phyloP scores from a whole-genome alignment of 257 asterid genomes.

The Nemophila menziesii region DNA sequence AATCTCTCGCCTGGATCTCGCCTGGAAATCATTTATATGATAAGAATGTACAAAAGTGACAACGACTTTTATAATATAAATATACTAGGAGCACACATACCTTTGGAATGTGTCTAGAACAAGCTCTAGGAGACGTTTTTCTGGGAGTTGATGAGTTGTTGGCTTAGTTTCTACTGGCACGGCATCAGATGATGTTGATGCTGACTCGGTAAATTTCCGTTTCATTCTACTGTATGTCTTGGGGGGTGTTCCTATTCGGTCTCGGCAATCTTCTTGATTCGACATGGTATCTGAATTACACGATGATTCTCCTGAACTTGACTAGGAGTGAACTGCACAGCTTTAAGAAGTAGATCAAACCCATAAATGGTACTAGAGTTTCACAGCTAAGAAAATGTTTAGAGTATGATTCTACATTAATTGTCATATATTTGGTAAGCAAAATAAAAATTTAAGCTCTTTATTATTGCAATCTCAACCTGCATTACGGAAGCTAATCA shows the following conservation, averaged over 20 bases:
- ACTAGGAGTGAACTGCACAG: too few relatives aligned
- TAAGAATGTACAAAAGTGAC: neutral
- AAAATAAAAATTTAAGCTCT: too few relatives aligned
- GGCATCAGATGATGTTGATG: slow-evolving; percentile 7
- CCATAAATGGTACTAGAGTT: too few relatives aligned
- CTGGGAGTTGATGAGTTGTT: slow-evolving; percentile 47
- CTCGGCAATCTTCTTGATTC: neutral
- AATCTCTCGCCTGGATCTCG: slow-evolving; percentile 64
- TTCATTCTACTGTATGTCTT: slow-evolving; percentile 24
- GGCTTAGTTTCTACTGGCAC: slow-evolving; percentile 25
- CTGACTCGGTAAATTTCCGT: slow-evolving; percentile 23
- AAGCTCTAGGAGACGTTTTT: slow-evolving; percentile 49
- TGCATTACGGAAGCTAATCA: too few relatives aligned
- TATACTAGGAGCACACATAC: slow-evolving; percentile 15
- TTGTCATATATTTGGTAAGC: too few relatives aligned
- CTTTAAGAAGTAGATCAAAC: too few relatives aligned
- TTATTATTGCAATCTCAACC: too few relatives aligned
- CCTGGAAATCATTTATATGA: slow-evolving; percentile 25
- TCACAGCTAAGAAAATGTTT: too few relatives aligned
- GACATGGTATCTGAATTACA: neutral
- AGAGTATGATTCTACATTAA: too few relatives aligned
- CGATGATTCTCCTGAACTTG: too few relatives aligned
- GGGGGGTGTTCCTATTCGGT: slow-evolving; percentile 5
- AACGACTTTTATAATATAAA: too few relatives aligned
- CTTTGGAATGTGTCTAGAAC: slow-evolving; percentile 69